Conservation (phyloP, 192 early-diverging fungal genomes). For the Coemansia javaensis region DNA sequence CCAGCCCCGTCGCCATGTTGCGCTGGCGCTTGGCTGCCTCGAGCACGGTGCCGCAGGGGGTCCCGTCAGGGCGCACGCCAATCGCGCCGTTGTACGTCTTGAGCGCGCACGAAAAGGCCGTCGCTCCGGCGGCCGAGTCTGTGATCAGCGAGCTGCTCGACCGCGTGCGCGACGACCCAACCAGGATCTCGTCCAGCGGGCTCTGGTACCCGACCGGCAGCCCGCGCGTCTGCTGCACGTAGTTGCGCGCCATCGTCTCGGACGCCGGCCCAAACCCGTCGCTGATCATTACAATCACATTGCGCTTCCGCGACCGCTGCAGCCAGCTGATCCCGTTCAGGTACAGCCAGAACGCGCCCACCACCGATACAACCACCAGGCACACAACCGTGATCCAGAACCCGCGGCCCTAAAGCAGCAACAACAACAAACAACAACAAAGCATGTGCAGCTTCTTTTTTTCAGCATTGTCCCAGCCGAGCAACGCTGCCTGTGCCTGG, state of each 20-base stretch:
- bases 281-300: slow-evolving; percentile 90
- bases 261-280: slow-evolving; percentile 96
- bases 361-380: slow-evolving; percentile 38
- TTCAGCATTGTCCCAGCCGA: too few relatives aligned
- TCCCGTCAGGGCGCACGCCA: slow-evolving; percentile 62
- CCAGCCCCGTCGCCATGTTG: slow-evolving; percentile 83
- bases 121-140: slow-evolving; percentile 96
- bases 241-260: slow-evolving; percentile 80
- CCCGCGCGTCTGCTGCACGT: slow-evolving; percentile 61
- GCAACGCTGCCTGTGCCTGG: too few relatives aligned
- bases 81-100: slow-evolving; percentile 96
- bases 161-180: slow-evolving; percentile 88
- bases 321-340: slow-evolving; percentile 46
- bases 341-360: slow-evolving; percentile 47
- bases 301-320: slow-evolving; percentile 56
- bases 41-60: slow-evolving; percentile 87
- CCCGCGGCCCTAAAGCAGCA: slow-evolving; percentile 30
- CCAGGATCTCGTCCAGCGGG: slow-evolving; percentile 64
- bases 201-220: slow-evolving; percentile 54
- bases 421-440: too few relatives aligned
- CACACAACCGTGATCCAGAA: slow-evolving; percentile 43
- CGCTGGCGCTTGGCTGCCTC: slow-evolving; percentile 81
- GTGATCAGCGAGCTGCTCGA: slow-evolving; percentile 79
- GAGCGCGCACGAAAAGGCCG: slow-evolving; percentile 84
- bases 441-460: too few relatives aligned